Evolutionary conservation across 148 eudicot species (phyloP), one percentile per base, ranked within the genome.

Genomic region (Nepenthes mirabilis): DNA sequence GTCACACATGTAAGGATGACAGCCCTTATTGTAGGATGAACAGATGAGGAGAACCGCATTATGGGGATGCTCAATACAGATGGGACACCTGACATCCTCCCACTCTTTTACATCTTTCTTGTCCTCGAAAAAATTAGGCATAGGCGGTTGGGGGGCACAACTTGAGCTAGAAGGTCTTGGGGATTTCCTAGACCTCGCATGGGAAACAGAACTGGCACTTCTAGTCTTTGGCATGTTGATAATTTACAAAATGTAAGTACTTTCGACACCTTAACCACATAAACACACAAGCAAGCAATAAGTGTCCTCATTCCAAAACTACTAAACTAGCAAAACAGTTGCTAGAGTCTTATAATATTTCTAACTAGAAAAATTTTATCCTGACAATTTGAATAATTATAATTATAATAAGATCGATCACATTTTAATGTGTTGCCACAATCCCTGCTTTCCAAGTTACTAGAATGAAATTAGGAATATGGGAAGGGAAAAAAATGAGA

Each of bases 61-160:
- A 71, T 93, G 99, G 40, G 99, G 99, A 67, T 93, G 96, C 72
- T 93, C 99, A 78, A 93, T 88, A 72, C 96, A 93, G 23, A 93
- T 91, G 1, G 99, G 89, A 61, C 99, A 93, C 52, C 89, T 79
- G n/a, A 91, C 88, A 13, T 88, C 96, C 70, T 93, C 99, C 99
- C 96, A 93, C 77, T 83, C 94, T 73, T 74, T 88, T 33, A 72
- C 36, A 35, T 78, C 72, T 35, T 82, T 80, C 48, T 73, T 83
- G 57, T 72, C 73, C 47, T 83, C 85, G 2, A 77, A 64, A 47
- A 83, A 61, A 55, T 32, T 55, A 32, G 58, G 58, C 55, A 74
- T 65, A 14, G 86, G 69, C 23, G 23, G 23, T 10, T 70, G 77
- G 36, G 43, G 64, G 13, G 84, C 36, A 67, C 65, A 70, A 70